Percentiles rank a stretch among this genome's conserved stretches.
Conservation (phyloP, 2,329 filamentous ascomycete species). For the Stemphylium lycopersici region DNA sequence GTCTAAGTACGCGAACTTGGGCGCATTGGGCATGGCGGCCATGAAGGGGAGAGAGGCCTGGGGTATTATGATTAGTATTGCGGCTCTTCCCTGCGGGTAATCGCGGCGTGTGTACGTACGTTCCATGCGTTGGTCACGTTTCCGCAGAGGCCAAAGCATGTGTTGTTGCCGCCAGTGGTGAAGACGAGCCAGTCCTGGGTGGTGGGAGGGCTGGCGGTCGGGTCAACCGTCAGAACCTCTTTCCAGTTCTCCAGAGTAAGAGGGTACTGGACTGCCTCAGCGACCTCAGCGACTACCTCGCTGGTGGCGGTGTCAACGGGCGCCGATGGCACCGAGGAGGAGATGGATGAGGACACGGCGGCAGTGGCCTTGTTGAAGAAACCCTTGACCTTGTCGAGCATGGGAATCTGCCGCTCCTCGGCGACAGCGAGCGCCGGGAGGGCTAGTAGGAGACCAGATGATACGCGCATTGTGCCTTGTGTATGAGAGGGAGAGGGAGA, state of each 20-base stretch:
- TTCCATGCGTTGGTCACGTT: slow-evolving; percentile 67
- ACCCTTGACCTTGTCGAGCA: slow-evolving; percentile 66
- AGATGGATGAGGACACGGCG: slow-evolving; percentile 61
- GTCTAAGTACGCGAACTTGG: slow-evolving; percentile 72
- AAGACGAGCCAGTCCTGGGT: slow-evolving; percentile 80
- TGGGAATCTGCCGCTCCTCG: slow-evolving; percentile 65
- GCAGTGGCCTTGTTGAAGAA: slow-evolving; percentile 62
- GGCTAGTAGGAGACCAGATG: slow-evolving; percentile 58
- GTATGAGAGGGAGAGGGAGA: not conserved
- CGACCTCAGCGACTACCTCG: slow-evolving; percentile 61
- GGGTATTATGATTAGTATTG: slow-evolving; percentile 10
- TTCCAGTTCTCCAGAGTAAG: slow-evolving; percentile 75
- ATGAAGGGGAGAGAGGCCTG: slow-evolving; percentile 69
- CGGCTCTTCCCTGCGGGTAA: not conserved
- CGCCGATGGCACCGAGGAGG: slow-evolving; percentile 39
- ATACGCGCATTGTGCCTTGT: slow-evolving; percentile 56
- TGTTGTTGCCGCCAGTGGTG: slow-evolving; percentile 77
- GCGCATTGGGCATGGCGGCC: slow-evolving; percentile 64
- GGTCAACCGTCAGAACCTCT: slow-evolving; percentile 66
- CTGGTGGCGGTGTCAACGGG: slow-evolving; percentile 56
- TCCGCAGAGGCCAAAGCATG: slow-evolving; percentile 74
- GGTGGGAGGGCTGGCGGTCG: slow-evolving; percentile 60
- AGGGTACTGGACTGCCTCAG: slow-evolving; percentile 59
- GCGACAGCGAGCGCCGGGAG: slow-evolving; percentile 58
- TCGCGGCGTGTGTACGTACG: slow-evolving; percentile 44